Evolutionary conservation across 176 grass and related monocot species (phyloP).

Genomic region (Cenchrus fungigraminus): DNA sequence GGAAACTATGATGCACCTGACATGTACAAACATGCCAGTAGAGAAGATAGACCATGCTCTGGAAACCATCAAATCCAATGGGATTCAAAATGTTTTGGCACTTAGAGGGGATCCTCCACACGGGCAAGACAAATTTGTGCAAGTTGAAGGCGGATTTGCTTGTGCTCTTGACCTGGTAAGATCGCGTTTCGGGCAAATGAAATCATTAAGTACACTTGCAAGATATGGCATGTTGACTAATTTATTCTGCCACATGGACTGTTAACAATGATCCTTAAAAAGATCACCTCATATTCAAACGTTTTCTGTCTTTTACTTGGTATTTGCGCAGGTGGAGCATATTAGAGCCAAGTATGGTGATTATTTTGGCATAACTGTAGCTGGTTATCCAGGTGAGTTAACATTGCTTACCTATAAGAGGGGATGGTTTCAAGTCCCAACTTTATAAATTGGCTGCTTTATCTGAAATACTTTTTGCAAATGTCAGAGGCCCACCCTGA

Average conservation of each 20-base stretch:
- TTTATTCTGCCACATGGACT: not conserved
- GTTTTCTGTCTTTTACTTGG: slow-evolving; percentile 28
- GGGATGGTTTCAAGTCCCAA: slow-evolving; percentile 10
- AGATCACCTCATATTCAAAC: slow-evolving; percentile 24
- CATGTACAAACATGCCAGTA: slow-evolving; percentile 92
- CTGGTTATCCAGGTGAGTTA: slow-evolving; percentile 83
- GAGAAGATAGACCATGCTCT: slow-evolving; percentile 90
- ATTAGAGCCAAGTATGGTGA: slow-evolving; percentile 71
- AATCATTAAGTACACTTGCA: not conserved
- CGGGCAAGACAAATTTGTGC: slow-evolving; percentile 86
- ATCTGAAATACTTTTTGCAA: slow-evolving; percentile 9
- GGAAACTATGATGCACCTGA: slow-evolving; percentile 97
- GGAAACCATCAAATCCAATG: slow-evolving; percentile 75
- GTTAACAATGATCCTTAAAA: slow-evolving; percentile 8
- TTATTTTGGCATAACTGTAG: slow-evolving; percentile 92
- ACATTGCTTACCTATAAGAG: slow-evolving; percentile 11
- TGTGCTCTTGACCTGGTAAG: slow-evolving; percentile 90
- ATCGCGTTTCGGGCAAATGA: not conserved
- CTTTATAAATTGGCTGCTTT: slow-evolving; percentile 6
- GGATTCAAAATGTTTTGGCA: slow-evolving; percentile 96
- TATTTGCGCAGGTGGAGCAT: slow-evolving; percentile 69
- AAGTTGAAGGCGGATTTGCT: slow-evolving; percentile 81
- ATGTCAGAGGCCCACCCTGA: slow-evolving; percentile 95
- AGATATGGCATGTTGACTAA: not conserved
- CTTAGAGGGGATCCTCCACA: slow-evolving; percentile 87